Base-by-base conservation (phyloP, 129 eudicot species). In the Lactuca sativa region DNA sequence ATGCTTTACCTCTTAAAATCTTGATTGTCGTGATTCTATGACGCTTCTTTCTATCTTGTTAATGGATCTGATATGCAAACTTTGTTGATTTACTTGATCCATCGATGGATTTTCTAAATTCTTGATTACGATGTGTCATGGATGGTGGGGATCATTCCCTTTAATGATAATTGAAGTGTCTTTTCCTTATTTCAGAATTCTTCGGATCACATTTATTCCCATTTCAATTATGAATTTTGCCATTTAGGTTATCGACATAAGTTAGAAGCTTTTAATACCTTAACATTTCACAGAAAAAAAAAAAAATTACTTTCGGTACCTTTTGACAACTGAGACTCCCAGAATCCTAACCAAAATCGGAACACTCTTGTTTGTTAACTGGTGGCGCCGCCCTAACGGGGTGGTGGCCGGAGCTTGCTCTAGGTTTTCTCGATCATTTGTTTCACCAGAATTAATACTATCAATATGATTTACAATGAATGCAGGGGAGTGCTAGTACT, bases 401-500 rank as follows among this genome's bases (percentile, higher is more conserved):
- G 6, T 36, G 38, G 38, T 36, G 38, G 6, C 6, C 52, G 52
- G 15, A 47, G 52, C 15, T n/a, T 33, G 10, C 51, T 61, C 8
- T 7, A 14, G 17, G 11, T 57, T 11, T 59, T 33, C 21, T 59
- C 14, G 44, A 59, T 59, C 44, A 58, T 31, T 9, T 25, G 30
- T 25, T 31, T 25, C 40, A 56, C 38, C 62, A 4, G 1, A n/a
- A 31, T 11, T 18, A 13, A 32, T 67, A 66, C 49, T 72, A 47
- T 43, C 6, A 61, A 70, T 37, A 49, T 77, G n/a, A 38, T 69
- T 77, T 57, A 6, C 62, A 53, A 65, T 75, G 52, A 38, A 80
- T 86, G 92, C 82, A 95, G 65, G 95, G 81, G 62, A 92, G 88
- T 81, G 90, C 92, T 9, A 67, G 96, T 68, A 89, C 89, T 74